Base-by-base conservation (phyloP, 768 basidiomycete genomes). In the Mycena galopus region DNA sequence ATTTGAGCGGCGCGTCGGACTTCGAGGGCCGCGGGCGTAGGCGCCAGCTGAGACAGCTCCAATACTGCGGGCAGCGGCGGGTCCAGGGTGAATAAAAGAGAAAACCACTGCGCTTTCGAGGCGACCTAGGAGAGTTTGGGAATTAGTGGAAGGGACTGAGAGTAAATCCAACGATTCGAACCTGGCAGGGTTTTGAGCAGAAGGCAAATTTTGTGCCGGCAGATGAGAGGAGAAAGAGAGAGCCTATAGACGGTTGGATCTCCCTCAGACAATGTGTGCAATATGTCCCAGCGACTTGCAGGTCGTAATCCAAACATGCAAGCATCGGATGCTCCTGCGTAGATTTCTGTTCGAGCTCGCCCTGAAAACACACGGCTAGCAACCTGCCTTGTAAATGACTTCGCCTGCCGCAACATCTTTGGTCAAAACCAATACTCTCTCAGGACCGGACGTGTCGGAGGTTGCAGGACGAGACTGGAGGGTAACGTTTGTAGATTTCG, bases 241-340 rank as follows among this genome's bases (percentile, higher is more conserved):
- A 69, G 4, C 86, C 84, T 62, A 82, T 79, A 65, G 80, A 85
- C 29, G 85, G 79, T 67, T 88, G 79, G 64, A 95, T 87, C 59
- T 78, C 76, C 42, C 92, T 88, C 75, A 96, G 84, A 78, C 94
- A 96, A 74, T 93, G 90, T 21, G 89, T 87, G 78, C 94, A 96
- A 74, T 95, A 85, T 4, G 89, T 88, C 25, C 92, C 91, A 61
- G 88, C 87, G 42, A 84, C 84, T 81, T 93, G 88, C 23, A 96
- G 84, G 75, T 96, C 95, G 0, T 83, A 77, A 76, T 96, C 95
- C 25, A 96, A 88, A 32, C 85, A 90, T 14, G 92, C 83, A 44
- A 93, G 90, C 23, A 94, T 85, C 9, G 94, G 92, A 72, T 87
- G 83, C 84, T 96, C 94, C 94, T 96, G 75, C n/a, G 17, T 29